Evolutionary conservation across 2,329 filamentous ascomycete species (phyloP).

Genomic region (Trematosphaeria pertusa): DNA sequence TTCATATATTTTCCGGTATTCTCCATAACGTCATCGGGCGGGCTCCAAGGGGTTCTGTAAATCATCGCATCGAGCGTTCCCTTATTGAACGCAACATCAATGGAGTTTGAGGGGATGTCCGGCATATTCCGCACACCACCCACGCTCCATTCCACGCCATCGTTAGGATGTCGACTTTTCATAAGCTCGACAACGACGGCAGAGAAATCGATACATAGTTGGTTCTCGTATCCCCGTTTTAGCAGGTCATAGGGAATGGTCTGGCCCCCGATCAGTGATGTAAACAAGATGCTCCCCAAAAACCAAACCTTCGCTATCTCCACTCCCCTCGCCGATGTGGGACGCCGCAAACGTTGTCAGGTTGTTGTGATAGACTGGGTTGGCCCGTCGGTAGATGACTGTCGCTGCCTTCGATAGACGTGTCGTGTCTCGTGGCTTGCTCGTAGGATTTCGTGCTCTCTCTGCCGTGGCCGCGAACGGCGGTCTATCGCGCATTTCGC

Average conservation of each 20-base stretch:
- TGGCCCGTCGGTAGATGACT: no score
- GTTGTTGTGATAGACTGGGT: no score
- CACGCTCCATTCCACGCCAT: constrained; percentile 57
- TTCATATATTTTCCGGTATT: constrained; percentile 59
- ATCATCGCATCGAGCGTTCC: constrained; percentile 64
- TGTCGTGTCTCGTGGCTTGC: no score
- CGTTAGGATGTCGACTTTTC: constrained; percentile 50
- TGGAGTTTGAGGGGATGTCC: constrained; percentile 46
- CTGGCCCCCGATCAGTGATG: constrained; percentile 42
- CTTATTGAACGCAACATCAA: constrained; percentile 67
- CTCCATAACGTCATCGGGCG: constrained; percentile 56
- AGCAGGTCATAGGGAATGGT: constrained; percentile 60
- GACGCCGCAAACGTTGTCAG: no score
- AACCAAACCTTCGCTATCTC: constrained; percentile 61
- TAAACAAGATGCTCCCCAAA: no score
- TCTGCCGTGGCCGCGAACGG: no score
- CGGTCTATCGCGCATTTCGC: no score
- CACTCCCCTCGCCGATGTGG: no score
- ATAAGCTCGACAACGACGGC: constrained; percentile 61
- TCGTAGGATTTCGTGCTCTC: no score
- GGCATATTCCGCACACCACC: constrained; percentile 62
- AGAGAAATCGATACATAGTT: constrained; percentile 66
- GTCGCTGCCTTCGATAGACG: no score
- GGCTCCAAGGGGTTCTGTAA: constrained; percentile 61
- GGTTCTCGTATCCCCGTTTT: constrained; percentile 57